Evolutionary conservation across 1,284 basidiomycete genomes (phyloP), one percentile per base, ranked within the genome.

Genomic region (Ganoderma boninense): DNA sequence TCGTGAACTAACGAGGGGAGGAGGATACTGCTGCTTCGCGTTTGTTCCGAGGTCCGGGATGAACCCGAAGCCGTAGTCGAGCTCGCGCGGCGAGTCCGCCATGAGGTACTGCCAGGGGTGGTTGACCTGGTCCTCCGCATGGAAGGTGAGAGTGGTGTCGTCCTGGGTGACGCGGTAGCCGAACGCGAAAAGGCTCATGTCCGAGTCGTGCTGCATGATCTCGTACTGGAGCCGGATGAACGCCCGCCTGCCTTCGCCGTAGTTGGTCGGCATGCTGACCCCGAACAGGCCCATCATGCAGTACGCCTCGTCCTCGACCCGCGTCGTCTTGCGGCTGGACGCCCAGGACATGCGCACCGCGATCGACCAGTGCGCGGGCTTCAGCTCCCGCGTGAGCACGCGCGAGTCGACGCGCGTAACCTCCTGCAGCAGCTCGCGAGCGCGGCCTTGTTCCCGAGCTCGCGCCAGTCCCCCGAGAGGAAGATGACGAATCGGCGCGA

Each of bases 281-380:
- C 42, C 32, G 35, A 65, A 65, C 18, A 65, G 49, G 7, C 64
- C 64, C 56, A 65, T 65, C 26, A 65, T 56, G 18, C 56, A 56
- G 40, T 65, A 65, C 6, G 64, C 64, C 56, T 65, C 64, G 42
- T 65, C 64, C 26, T 65, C 64, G 10, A 60, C 10, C 8, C 64
- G 49, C 18, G 40, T 59, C 23, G 64, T 65, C 23, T 38, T 46
- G 16, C 64, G 64, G 14, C 18, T 14, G 29, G 64, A 65, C 7
- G 64, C 64, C 64, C 64, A 65, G 11, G 56, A 65, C 64, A 65
- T 65, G 40, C 64, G 64, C 7, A 20, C 6, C 7, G 56, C 40
- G 40, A 59, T 49, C 18, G 46, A 49, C 20, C 18, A 49, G n/a
- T 49, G 18, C 4, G n/a, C 46, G 4, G 46, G 46, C 46, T n/a